Conservation (phyloP, 345 rosid genomes). For the Eucalyptus tenuipes region DNA sequence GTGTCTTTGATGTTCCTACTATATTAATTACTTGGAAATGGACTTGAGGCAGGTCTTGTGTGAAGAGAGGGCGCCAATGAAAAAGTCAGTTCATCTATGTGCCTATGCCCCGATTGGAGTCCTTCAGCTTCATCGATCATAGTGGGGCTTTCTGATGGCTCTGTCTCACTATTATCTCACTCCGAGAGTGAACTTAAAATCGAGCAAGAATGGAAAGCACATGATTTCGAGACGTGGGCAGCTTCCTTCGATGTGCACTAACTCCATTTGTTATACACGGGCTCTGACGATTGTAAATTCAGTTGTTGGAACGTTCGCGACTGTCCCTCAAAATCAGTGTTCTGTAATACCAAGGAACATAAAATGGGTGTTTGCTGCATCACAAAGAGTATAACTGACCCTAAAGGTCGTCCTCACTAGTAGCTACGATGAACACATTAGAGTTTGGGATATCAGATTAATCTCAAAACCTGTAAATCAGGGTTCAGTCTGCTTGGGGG, state of each 20-base stretch:
- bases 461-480: constrained; percentile 52
- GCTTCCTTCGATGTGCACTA: constrained; percentile 69
- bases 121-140: constrained; percentile 40
- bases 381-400: constrained; percentile 41
- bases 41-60: constrained; percentile 21
- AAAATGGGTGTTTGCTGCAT: constrained; percentile 81
- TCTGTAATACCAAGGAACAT: constrained; percentile 54
- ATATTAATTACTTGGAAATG: background rate
- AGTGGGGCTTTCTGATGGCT: constrained; percentile 70
- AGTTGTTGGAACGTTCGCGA: constrained; percentile 66
- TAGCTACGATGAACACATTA: constrained; percentile 66
- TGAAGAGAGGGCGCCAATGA: constrained; percentile 28
- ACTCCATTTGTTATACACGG: constrained; percentile 53
- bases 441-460: constrained; percentile 79
- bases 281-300: constrained; percentile 89
- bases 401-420: constrained; percentile 55
- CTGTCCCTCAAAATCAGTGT: constrained; percentile 24
- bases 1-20: background rate
- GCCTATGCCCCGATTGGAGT: constrained; percentile 75
- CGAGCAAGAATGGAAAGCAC: constrained; percentile 64
- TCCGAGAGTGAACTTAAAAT: constrained; percentile 39
- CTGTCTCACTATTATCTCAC: constrained; percentile 34
- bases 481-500: constrained; percentile 40
- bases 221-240: constrained; percentile 75
- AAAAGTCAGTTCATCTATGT: constrained; percentile 68